These are phyloP conservation scores for Cyberlindnera xylosilytica DNA, from an alignment of 805 yeast species.

Conservation along the genomic window DNA sequence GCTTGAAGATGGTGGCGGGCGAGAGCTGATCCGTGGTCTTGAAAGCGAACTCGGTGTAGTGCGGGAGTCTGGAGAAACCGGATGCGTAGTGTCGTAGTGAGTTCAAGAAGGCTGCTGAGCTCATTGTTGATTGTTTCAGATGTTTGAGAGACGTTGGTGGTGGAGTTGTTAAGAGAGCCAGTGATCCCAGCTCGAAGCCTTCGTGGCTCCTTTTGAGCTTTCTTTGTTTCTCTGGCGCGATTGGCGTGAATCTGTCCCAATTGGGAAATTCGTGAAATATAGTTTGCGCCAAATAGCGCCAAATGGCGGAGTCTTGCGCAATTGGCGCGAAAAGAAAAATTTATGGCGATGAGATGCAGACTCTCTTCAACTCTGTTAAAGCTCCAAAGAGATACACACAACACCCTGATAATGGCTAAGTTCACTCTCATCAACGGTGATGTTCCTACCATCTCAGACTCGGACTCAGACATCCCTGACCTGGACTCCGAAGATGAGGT, in stretches of 20 bases:
- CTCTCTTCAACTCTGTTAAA: no score
- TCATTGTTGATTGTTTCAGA: not conserved
- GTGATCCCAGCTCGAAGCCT: no score
- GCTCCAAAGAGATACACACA: not conserved
- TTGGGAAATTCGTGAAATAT: not conserved
- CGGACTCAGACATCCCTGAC: conserved; percentile 65
- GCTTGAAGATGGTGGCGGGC: conserved; percentile 59
- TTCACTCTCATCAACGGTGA: conserved; percentile 45
- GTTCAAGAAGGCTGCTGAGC: not conserved
- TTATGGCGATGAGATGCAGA: conserved; percentile 20
- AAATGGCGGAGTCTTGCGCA: not conserved
- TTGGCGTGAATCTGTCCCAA: no score
- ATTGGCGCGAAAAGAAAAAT: conserved; percentile 11
- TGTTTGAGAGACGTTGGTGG: no score
- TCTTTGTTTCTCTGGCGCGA: not conserved
- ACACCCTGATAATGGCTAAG: conserved; percentile 24
- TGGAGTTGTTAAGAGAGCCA: no score
- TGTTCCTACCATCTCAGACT: conserved; percentile 71
- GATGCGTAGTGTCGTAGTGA: conserved; percentile 12
- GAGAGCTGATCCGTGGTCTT: conserved; percentile 42
- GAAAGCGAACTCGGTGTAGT: conserved; percentile 12
- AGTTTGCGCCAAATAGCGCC: conserved; percentile 4
- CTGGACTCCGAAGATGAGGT: conserved; percentile 46
- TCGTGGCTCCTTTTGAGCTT: not conserved
- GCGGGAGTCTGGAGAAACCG: conserved; percentile 17